A percentile compares a stretch with the other conserved stretches of the same genome.
phyloP scores from a whole-genome alignment of 768 basidiomycete species.

The Lanmaoa pseudosensibilis region DNA sequence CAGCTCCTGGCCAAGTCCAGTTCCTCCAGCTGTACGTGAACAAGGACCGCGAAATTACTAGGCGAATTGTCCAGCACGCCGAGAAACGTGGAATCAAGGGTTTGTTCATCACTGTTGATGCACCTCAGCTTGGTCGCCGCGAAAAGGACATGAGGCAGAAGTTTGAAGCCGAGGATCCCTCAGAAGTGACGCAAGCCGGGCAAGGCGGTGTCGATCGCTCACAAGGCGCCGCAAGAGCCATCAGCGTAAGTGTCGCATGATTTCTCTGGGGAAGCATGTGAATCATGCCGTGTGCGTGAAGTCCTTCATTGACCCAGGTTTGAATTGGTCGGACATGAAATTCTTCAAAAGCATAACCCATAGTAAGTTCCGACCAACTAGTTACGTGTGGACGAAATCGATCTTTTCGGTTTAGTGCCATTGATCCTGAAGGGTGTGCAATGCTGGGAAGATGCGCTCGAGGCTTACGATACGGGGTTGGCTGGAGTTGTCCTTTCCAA shows the following conservation, averaged over 20 bases:
- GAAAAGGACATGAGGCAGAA: slow-evolving; percentile 98
- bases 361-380: slow-evolving; percentile 37
- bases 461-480: slow-evolving; percentile 75
- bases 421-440: slow-evolving; percentile 89
- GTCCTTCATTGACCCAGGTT: slow-evolving; percentile 92
- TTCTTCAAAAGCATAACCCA: slow-evolving; percentile 80
- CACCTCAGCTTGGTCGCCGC: slow-evolving; percentile 90
- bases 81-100: slow-evolving; percentile 89
- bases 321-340: slow-evolving; percentile 68
- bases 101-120: slow-evolving; percentile 96
- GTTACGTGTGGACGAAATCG: neutral
- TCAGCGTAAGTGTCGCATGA: slow-evolving; percentile 58
- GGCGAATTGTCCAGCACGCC: slow-evolving; percentile 85
- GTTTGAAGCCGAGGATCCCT: slow-evolving; percentile 71
- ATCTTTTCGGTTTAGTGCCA: slow-evolving; percentile 60
- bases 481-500: slow-evolving; percentile 85
- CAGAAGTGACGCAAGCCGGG: slow-evolving; percentile 44
- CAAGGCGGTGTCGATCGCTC: slow-evolving; percentile 67
- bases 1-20: slow-evolving; percentile 73
- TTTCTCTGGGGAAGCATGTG: neutral
- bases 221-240: slow-evolving; percentile 92
- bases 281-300: slow-evolving; percentile 28
- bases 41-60: slow-evolving; percentile 81
- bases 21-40: slow-evolving; percentile 93
- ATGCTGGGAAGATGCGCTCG: slow-evolving; percentile 85